phyloP scores from a whole-genome alignment of 768 basidiomycete species.

The Dentipellis sp. region DNA sequence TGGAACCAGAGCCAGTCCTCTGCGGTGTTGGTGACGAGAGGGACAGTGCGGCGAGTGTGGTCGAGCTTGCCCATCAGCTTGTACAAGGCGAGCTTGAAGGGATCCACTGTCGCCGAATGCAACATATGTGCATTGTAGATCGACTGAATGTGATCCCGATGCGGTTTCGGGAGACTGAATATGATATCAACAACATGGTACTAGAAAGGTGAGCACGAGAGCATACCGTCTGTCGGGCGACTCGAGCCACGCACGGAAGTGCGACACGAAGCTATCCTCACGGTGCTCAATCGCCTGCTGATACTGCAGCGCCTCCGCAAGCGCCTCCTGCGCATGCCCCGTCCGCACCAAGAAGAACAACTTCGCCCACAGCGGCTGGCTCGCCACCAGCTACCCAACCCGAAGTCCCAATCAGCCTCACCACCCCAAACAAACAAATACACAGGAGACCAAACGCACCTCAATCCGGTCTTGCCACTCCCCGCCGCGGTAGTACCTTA shows the following conservation, averaged over 20 bases:
- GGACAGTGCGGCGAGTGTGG: conserved; percentile 65
- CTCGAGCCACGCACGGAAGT: conserved; percentile 78
- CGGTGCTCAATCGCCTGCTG: conserved; percentile 66
- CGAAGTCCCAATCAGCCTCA: neutral
- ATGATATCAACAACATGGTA: conserved; percentile 1
- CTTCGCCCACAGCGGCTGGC: conserved; percentile 88
- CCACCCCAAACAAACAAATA: neutral
- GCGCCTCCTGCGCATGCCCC: conserved; percentile 73
- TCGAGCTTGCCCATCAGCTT: conserved; percentile 94
- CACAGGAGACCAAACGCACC: conserved; percentile 32
- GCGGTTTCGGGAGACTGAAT: conserved; percentile 55
- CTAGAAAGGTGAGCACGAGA: neutral
- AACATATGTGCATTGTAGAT: conserved; percentile 84
- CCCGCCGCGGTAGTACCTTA: conserved; percentile 73
- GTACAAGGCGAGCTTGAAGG: conserved; percentile 93
- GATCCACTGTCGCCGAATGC: conserved; percentile 80
- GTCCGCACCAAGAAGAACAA: conserved; percentile 88
- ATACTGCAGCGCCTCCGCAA: conserved; percentile 62
- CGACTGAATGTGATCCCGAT: conserved; percentile 73
- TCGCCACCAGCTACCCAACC: conserved; percentile 60
- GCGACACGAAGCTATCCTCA: conserved; percentile 75
- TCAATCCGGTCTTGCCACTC: conserved; percentile 84
- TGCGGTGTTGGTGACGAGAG: conserved; percentile 80
- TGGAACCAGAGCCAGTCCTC: conserved; percentile 99
- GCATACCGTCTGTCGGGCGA: conserved; percentile 68